A percentile compares a stretch with the other conserved stretches of the same genome.
These are phyloP conservation scores for Pyrenochaeta sp. DNA, from an alignment of 2,329 filamentous ascomycete species.

Conservation along the genomic window DNA sequence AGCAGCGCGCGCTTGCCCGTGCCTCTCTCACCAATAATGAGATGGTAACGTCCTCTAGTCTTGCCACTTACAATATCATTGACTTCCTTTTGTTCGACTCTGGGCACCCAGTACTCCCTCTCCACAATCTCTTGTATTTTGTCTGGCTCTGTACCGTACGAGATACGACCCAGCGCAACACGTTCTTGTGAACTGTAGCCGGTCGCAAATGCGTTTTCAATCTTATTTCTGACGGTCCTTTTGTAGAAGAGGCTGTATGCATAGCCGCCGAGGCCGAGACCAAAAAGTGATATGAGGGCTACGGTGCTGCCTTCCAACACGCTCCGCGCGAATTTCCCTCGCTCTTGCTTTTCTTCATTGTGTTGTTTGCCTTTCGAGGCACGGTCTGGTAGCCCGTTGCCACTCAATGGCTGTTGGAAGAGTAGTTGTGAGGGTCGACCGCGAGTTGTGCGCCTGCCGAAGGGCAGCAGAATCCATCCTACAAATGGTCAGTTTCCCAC, in stretches of 20 bases:
- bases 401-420: conserved; percentile 11
- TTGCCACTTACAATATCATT: conserved; percentile 82
- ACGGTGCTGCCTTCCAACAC: conserved; percentile 47
- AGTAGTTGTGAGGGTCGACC: conserved; percentile 21
- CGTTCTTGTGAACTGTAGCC: conserved; percentile 47
- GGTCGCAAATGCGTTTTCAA: conserved; percentile 44
- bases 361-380: not conserved
- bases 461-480: conserved; percentile 43
- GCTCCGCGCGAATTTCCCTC: conserved; percentile 41
- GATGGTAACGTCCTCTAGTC: conserved; percentile 81
- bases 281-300: conserved; percentile 44
- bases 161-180: conserved; percentile 39
- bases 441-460: conserved; percentile 29
- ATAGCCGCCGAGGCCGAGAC: conserved; percentile 44
- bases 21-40: conserved; percentile 93
- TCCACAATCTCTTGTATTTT: conserved; percentile 43
- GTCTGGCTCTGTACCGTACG: conserved; percentile 37
- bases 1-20: conserved; percentile 96
- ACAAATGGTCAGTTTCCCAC: conserved; percentile 8
- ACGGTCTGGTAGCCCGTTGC: not conserved
- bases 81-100: conserved; percentile 80
- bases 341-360: conserved; percentile 22
- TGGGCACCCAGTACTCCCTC: conserved; percentile 77
- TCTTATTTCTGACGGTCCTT: conserved; percentile 38
- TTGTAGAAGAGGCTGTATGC: conserved; percentile 47